These are phyloP conservation scores for Penicillium sp. DNA, from an alignment of 2,329 filamentous ascomycete genomes.

Conservation along the genomic window DNA sequence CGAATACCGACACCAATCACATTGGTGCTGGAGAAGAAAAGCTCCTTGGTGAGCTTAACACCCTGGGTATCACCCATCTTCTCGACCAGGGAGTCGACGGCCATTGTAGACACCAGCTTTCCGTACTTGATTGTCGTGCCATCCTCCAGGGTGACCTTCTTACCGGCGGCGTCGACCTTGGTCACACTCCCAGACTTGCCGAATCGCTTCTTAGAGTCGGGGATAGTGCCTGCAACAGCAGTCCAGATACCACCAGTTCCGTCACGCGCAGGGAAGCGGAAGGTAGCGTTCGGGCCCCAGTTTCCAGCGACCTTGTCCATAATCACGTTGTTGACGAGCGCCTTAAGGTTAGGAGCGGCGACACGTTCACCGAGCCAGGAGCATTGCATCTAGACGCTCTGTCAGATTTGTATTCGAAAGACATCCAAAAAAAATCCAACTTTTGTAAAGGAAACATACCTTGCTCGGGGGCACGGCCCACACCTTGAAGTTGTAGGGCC, in stretches of 20 bases:
- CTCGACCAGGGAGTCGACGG: constrained; percentile 82
- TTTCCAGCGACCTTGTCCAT: constrained; percentile 92
- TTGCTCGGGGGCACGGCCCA: constrained; percentile 98
- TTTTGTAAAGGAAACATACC: too few species aligned
- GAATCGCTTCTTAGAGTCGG: constrained; percentile 86
- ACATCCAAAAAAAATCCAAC: not conserved
- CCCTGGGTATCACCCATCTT: constrained; percentile 85
- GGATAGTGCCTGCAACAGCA: constrained; percentile 87
- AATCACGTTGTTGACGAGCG: constrained; percentile 88
- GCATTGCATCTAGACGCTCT: constrained; percentile 82
- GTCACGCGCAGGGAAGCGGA: constrained; percentile 93
- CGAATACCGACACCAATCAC: constrained; percentile 95
- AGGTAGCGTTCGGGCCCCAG: constrained; percentile 98
- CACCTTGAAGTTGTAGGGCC: constrained; percentile 99
- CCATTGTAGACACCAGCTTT: constrained; percentile 95
- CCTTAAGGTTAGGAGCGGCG: constrained; percentile 92
- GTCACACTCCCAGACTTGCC: constrained; percentile 79
- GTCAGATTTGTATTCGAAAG: not conserved
- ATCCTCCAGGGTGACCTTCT: constrained; percentile 76
- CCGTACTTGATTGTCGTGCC: constrained; percentile 87
- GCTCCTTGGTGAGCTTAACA: constrained; percentile 75
- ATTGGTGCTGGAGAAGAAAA: constrained; percentile 96
- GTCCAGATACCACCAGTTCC: constrained; percentile 99
- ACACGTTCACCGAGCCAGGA: constrained; percentile 98
- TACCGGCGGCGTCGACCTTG: constrained; percentile 81